Base-by-base conservation (phyloP, 1,284 basidiomycete species). In the Leccinum insolens region DNA sequence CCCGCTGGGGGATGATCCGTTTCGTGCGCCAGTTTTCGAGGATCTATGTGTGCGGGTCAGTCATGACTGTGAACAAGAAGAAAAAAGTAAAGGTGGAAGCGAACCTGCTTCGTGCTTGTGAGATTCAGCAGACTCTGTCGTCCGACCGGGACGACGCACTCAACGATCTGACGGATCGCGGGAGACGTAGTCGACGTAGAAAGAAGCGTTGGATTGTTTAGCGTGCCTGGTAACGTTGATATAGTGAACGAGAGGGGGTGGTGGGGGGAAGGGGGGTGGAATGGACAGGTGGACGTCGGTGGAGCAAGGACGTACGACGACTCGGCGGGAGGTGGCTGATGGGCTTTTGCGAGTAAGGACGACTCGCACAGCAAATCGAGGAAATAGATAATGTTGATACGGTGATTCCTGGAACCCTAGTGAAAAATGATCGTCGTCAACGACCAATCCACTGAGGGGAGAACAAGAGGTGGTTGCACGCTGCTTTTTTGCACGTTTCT, bases 301-400 rank as follows among this genome's bases (percentile, higher is more conserved):
- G 31, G 31, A 15, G 20, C 28, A 55, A 14, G 25, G 34, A 71
- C 70, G 7, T 44, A 73, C 72, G 72, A 70, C 1, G 73, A 68
- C 41, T 77, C 69, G 2, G 52, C 20, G 20, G 70, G 67, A 0
- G 65, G 68, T 62, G 67, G 69, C 55, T 77, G 59, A 12, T 86
- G 84, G 1, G 88, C 85, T 71, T 88, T 90, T 49, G 88, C 86
- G n/a, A 90, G 81, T 0, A 92, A 82, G 41, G 89, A 93, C 0
- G 89, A 87, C 75, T 95, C 95, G 77, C 92, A 94, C 9, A 98
- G 84, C 0, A 90, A 88, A 79, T 98, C 96, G 67, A 98, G 87
- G 76, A 97, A 91, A 79, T 98, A 96, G 0, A 98, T 82, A 68
- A 98, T 92, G 80, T 98, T 98, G 75, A 98, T 96, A 20, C 95